Base-by-base conservation (phyloP, 768 basidiomycete genomes). In the Steccherinum ochraceum region DNA sequence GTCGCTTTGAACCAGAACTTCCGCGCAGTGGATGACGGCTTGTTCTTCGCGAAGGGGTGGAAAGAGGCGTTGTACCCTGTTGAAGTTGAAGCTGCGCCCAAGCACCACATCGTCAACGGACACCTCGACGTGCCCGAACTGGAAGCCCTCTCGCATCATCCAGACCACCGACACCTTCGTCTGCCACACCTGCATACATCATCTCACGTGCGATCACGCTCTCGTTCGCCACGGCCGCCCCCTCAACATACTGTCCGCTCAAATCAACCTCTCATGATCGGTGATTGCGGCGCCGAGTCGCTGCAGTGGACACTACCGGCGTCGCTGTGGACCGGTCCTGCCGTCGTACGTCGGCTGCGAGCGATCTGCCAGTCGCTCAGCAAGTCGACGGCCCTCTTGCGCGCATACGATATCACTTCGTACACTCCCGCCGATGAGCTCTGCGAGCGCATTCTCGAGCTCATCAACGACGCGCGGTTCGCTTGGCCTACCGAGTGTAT, bases 401-500 rank as follows among this genome's bases (percentile, higher is more conserved):
- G 82, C 43, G 79, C 81, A 2, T 90, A 90, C 59, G 87, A 89
- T 56, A 86, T 90, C 51, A 69, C 73, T 20, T 58, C 78, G 0
- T 71, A 82, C 59, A 83, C 80, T 0, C 73, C 78, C 4, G 74
- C 80, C 39, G 81, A 84, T 16, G 86, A 89, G 57, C 77, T 90
- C 44, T 70, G 75, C 5, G 83, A 84, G 5, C 78, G 75, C 43
- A 72, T 89, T 0, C 67, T 86, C n/a, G 87, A 89, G 43, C 73
- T 90, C 25, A 78, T 90, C 41, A 81, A 83, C 56, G 88, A 90
- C 54, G 75, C 84, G 11, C 79, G 83, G 21, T 73, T 89, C 26
- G 83, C 84, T 12, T 90, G 86, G 86, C 86, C 86, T 10, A 84
- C 82, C 1, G 82, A 90, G 21, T 79, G 81, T 54, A 68, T 84